Conservation (phyloP, 192 early-diverging fungal species). For the Jimgerdemannia lactiflua region DNA sequence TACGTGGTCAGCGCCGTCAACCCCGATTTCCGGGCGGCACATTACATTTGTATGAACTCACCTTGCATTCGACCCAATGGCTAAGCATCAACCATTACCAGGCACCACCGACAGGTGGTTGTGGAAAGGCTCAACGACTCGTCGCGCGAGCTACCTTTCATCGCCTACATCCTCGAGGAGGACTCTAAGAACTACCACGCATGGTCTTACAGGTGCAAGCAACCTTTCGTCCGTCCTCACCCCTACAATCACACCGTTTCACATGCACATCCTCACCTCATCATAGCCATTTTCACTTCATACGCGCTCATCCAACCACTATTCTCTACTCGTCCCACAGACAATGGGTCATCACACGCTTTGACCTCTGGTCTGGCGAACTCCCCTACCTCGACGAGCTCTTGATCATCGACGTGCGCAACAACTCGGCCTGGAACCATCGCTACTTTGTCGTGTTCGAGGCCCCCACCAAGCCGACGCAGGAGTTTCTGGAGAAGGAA, state of each 20-base stretch:
- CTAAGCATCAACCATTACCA: constrained; percentile 11
- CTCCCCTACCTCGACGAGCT: constrained; percentile 68
- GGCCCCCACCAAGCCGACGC: constrained; percentile 25
- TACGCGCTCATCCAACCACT: neutral
- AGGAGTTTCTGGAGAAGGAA: constrained; percentile 54
- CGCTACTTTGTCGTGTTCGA: constrained; percentile 75
- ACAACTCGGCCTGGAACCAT: constrained; percentile 99
- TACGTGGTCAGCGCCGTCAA: constrained; percentile 19
- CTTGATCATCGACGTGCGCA: constrained; percentile 81
- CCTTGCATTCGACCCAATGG: no score
- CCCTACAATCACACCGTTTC: neutral
- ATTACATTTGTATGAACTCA: no score
- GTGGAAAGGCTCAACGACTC: constrained; percentile 55
- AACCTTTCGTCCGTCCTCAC: neutral
- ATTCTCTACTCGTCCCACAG: constrained; percentile 29
- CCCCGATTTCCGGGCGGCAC: no score
- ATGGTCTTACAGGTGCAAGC: constrained; percentile 81
- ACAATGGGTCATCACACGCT: constrained; percentile 85
- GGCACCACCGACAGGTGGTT: constrained; percentile 82
- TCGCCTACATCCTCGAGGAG: constrained; percentile 61
- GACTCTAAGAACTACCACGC: constrained; percentile 99
- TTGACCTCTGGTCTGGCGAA: constrained; percentile 79
- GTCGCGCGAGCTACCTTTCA: constrained; percentile 66
- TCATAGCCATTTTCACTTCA: neutral
- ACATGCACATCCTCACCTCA: neutral